These are phyloP conservation scores for Paracorniculantispora psalliotae DNA, from an alignment of 2,329 filamentous ascomycete genomes.

Conservation along the genomic window DNA sequence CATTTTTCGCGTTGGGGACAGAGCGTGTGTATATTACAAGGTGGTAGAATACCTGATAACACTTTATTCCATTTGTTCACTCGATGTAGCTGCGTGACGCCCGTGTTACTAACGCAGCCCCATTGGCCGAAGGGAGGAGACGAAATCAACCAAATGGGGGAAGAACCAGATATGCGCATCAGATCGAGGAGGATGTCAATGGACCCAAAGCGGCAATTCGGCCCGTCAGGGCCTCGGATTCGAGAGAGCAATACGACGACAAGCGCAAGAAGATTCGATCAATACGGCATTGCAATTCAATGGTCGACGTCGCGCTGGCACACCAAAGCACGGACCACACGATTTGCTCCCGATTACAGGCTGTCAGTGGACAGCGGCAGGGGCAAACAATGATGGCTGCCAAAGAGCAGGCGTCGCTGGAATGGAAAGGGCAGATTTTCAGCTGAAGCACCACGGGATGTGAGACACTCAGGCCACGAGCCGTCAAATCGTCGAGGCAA, in stretches of 20 bases:
- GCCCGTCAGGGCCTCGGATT: not conserved
- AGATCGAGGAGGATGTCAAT: not conserved
- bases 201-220: not conserved
- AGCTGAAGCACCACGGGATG: not conserved
- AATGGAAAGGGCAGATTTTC: not conserved
- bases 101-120: not conserved
- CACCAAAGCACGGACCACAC: not conserved
- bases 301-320: not conserved
- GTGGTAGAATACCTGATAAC: constrained; percentile 1
- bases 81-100: not conserved
- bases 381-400: not conserved
- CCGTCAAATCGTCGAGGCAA: not conserved
- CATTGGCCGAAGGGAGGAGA: not conserved
- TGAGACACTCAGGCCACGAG: not conserved
- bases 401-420: not conserved
- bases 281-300: not conserved
- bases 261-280: not conserved
- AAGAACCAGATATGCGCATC: not conserved
- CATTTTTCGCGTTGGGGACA: constrained; percentile 4
- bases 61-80: constrained; percentile 6
- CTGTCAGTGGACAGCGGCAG: not conserved
- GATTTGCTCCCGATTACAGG: not conserved
- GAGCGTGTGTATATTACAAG: constrained; percentile 14
- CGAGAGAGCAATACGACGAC: not conserved
- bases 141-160: not conserved